These are phyloP conservation scores for Sporothrix euskadiensis DNA, from an alignment of 2,329 filamentous ascomycete genomes.

Conservation along the genomic window DNA sequence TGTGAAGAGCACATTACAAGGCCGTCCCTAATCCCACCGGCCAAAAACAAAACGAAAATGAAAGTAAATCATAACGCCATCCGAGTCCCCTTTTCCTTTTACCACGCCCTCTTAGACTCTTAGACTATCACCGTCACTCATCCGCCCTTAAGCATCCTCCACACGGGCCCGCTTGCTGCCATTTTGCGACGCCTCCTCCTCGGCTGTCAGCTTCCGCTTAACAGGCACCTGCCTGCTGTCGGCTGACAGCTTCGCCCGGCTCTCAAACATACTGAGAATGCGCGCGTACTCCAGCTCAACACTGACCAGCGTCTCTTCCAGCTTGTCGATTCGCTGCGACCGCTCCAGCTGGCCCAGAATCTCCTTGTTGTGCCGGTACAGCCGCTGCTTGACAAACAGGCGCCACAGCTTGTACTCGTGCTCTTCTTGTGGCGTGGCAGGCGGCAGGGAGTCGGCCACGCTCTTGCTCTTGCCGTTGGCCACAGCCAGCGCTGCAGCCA, in stretches of 20 bases:
- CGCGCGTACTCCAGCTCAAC: conserved; percentile 74
- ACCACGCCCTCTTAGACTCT: too few relatives aligned
- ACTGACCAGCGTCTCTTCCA: conserved; percentile 66
- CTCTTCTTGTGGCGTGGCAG: conserved; percentile 56
- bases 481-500: conserved; percentile 5
- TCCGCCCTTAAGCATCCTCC: conserved; percentile 10
- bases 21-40: background rate
- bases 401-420: conserved; percentile 70
- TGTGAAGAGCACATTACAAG: background rate
- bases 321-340: conserved; percentile 67
- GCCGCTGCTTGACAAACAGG: conserved; percentile 71
- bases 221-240: conserved; percentile 13
- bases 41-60: background rate
- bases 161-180: conserved; percentile 26
- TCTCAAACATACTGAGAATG: conserved; percentile 55
- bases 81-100: background rate
- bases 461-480: conserved; percentile 29
- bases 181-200: conserved; percentile 32
- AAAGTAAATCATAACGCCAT: background rate
- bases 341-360: conserved; percentile 68
- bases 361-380: conserved; percentile 75
- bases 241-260: conserved; percentile 38
- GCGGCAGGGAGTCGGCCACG: conserved; percentile 31
- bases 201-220: conserved; percentile 33
- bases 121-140: background rate